These are phyloP conservation scores for Scolecobasidium constrictum DNA, from an alignment of 2,329 filamentous ascomycete genomes.

Conservation along the genomic window DNA sequence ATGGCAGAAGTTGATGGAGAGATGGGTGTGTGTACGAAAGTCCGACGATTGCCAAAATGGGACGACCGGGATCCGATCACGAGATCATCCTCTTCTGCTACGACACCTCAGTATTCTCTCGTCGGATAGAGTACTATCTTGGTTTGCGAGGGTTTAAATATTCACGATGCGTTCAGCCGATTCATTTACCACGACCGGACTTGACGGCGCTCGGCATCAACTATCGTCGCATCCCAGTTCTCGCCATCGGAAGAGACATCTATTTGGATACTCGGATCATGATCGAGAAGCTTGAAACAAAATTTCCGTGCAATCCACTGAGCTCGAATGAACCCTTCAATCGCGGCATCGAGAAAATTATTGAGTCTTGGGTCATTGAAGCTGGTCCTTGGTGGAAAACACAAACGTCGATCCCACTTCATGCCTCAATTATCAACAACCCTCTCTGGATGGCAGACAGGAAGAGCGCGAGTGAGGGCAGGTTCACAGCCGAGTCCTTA, in stretches of 20 bases:
- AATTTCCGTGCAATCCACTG: constrained; percentile 1
- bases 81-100: constrained; percentile 5
- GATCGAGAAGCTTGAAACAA: neutral
- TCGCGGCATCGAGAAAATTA: neutral
- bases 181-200: constrained; percentile 18
- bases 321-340: constrained; percentile 2
- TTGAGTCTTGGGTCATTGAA: constrained; percentile 2
- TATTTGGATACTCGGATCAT: constrained; percentile 9
- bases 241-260: constrained; percentile 10
- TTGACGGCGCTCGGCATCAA: constrained; percentile 14
- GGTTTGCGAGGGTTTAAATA: neutral
- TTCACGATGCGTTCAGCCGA: neutral
- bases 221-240: constrained; percentile 9
- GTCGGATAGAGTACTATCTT: neutral
- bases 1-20: no score
- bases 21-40: no score
- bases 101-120: neutral
- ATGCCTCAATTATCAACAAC: neutral
- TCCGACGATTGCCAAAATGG: no score
- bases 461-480: neutral
- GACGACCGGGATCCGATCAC: no score
- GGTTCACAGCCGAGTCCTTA: neutral
- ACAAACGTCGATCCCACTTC: neutral
- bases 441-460: neutral
- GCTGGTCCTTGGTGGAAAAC: constrained; percentile 1